Conservation (phyloP, 2,329 filamentous ascomycete genomes). For the Metarhizium album region DNA sequence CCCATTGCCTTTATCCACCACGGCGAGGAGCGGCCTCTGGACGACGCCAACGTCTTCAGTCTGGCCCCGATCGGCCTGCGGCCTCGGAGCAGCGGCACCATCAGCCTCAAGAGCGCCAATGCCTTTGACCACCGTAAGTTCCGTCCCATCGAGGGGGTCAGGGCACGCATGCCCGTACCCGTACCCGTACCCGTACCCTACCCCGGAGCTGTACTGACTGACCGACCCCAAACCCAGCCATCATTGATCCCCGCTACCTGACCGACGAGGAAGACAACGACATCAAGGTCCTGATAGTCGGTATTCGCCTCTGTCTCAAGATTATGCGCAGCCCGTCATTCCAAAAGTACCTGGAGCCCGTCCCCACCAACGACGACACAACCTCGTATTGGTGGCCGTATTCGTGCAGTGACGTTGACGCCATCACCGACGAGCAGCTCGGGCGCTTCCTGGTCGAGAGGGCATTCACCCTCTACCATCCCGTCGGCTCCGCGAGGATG, state of each 20-base stretch:
- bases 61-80: constrained; percentile 8
- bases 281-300: constrained; percentile 10
- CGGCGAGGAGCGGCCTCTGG: constrained; percentile 8
- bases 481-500: constrained; percentile 12
- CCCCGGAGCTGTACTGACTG: neutral
- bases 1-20: constrained; percentile 11
- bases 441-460: constrained; percentile 8
- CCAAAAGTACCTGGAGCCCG: constrained; percentile 9
- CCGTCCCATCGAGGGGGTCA: too few species aligned
- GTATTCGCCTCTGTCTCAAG: constrained; percentile 8
- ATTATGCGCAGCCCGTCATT: constrained; percentile 9
- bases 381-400: constrained; percentile 13
- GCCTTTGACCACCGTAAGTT: constrained; percentile 12
- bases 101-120: constrained; percentile 9
- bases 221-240: constrained; percentile 2
- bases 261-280: constrained; percentile 12
- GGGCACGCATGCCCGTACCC: too few species aligned
- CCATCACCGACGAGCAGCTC: constrained; percentile 12
- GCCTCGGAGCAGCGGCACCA: constrained; percentile 10
- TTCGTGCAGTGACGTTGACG: constrained; percentile 10
- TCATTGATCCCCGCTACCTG: constrained; percentile 12
- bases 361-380: constrained; percentile 7
- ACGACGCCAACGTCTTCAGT: constrained; percentile 5
- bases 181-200: neutral
- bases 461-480: constrained; percentile 12